Percentiles rank a stretch among this genome's conserved stretches.
Conservation (phyloP, 805 yeast genomes). For the Candida silvicultrix region DNA sequence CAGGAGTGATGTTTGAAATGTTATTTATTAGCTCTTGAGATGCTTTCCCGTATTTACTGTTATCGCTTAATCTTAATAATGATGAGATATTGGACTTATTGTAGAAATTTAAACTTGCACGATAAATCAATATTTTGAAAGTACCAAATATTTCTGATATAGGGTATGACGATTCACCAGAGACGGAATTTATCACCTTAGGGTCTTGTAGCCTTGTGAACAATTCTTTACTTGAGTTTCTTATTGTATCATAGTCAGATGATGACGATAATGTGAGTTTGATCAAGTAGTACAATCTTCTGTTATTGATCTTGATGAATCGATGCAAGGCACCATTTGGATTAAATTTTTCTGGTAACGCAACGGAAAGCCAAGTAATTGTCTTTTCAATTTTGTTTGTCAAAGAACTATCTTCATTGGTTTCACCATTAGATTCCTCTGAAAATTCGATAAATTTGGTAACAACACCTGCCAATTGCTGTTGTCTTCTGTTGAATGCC, state of each 20-base stretch:
- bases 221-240: slow-evolving; percentile 59
- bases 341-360: slow-evolving; percentile 48
- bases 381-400: slow-evolving; percentile 43
- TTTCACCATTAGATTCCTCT: slow-evolving; percentile 35
- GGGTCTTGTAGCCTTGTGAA: slow-evolving; percentile 47
- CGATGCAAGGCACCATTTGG: slow-evolving; percentile 45
- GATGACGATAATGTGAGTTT: slow-evolving; percentile 47
- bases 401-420: slow-evolving; percentile 18
- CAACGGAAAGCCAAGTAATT: slow-evolving; percentile 52
- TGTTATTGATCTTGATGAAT: slow-evolving; percentile 49
- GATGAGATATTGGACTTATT: slow-evolving; percentile 59
- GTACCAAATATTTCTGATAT: slow-evolving; percentile 45
- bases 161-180: slow-evolving; percentile 27
- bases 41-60: slow-evolving; percentile 22
- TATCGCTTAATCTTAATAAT: slow-evolving; percentile 36
- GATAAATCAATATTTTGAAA: slow-evolving; percentile 51
- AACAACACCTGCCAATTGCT: slow-evolving; percentile 48
- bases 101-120: slow-evolving; percentile 54
- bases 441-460: slow-evolving; percentile 41
- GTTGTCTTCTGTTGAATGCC: slow-evolving; percentile 68
- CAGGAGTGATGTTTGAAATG: slow-evolving; percentile 56
- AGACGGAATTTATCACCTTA: slow-evolving; percentile 35
- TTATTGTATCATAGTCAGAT: slow-evolving; percentile 53
- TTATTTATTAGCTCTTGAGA: slow-evolving; percentile 53
- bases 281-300: slow-evolving; percentile 51